Percentiles rank a stretch among this genome's conserved stretches.
Evolutionary conservation across 495 filamentous ascomycete species (phyloP).

Genomic region (Hamigera avellanea): DNA sequence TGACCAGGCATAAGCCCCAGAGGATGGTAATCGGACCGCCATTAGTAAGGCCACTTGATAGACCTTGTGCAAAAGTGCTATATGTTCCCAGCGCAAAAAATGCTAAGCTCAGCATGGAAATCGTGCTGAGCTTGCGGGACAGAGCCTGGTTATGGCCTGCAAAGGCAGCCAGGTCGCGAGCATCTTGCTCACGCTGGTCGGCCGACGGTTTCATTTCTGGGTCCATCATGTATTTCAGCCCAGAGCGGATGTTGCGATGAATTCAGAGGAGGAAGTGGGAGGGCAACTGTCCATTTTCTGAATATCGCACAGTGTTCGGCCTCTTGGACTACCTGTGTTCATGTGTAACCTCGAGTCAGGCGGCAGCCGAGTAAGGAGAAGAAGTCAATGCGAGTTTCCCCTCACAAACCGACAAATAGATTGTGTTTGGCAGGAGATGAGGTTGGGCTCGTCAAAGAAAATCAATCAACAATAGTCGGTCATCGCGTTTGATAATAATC

Average conservation of each 20-base stretch:
- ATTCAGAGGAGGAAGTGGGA: neutral
- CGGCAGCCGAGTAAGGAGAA: no score
- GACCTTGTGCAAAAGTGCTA: conserved; percentile 34
- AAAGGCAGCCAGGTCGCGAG: conserved; percentile 35
- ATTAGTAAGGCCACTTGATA: conserved; percentile 30
- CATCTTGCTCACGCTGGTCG: conserved; percentile 31
- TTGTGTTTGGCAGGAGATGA: no score
- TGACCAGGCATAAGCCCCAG: conserved; percentile 34
- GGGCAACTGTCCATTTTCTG: neutral
- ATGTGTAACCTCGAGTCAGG: no score
- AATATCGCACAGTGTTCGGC: no score
- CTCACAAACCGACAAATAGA: no score
- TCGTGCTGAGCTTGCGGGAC: conserved; percentile 35
- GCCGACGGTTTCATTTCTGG: conserved; percentile 23
- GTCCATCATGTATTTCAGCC: conserved; percentile 14
- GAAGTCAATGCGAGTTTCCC: no score
- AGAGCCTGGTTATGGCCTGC: conserved; percentile 40
- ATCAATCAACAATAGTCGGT: no score
- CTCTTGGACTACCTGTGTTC: no score
- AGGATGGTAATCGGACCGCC: conserved; percentile 34
- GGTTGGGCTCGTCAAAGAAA: no score
- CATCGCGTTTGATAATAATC: no score
- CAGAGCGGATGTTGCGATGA: neutral
- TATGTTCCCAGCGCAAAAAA: conserved; percentile 37
- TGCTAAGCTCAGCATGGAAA: conserved; percentile 32